These are phyloP conservation scores for Cladosporium sphaerospermum DNA, from an alignment of 2,329 filamentous ascomycete genomes.

Conservation along the genomic window DNA sequence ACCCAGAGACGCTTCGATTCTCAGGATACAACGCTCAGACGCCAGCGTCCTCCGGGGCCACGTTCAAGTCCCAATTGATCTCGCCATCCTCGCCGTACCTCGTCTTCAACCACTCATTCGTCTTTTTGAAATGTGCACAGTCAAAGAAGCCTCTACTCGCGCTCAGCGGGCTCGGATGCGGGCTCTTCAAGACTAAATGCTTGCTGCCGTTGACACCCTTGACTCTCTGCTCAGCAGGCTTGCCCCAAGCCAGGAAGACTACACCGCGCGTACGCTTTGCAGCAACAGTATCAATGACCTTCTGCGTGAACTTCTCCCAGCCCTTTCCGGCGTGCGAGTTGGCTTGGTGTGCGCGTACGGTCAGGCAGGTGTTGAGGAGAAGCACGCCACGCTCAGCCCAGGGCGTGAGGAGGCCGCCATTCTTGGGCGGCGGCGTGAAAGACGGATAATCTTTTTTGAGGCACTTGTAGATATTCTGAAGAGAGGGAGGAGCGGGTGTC, in stretches of 20 bases:
- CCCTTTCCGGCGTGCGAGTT: slow-evolving; percentile 80
- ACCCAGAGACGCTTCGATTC: background rate
- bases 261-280: slow-evolving; percentile 72
- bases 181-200: slow-evolving; percentile 78
- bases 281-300: slow-evolving; percentile 80
- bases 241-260: slow-evolving; percentile 93
- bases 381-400: slow-evolving; percentile 94
- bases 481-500: slow-evolving; percentile 78
- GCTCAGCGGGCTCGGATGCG: slow-evolving; percentile 90
- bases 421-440: slow-evolving; percentile 69
- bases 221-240: slow-evolving; percentile 73
- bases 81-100: slow-evolving; percentile 73
- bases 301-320: slow-evolving; percentile 91
- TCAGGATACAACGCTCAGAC: slow-evolving; percentile 18
- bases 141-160: slow-evolving; percentile 65
- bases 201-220: slow-evolving; percentile 62
- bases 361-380: slow-evolving; percentile 90
- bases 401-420: slow-evolving; percentile 75
- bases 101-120: slow-evolving; percentile 75
- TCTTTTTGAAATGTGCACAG: slow-evolving; percentile 71
- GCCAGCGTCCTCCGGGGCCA: slow-evolving; percentile 37
- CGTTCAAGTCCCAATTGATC: slow-evolving; percentile 75
- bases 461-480: slow-evolving; percentile 88
- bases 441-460: slow-evolving; percentile 80
- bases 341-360: slow-evolving; percentile 81